Percentiles rank a stretch among this genome's conserved stretches.
Conservation (phyloP, 441 rosid species). For the Eutrema salsugineum region DNA sequence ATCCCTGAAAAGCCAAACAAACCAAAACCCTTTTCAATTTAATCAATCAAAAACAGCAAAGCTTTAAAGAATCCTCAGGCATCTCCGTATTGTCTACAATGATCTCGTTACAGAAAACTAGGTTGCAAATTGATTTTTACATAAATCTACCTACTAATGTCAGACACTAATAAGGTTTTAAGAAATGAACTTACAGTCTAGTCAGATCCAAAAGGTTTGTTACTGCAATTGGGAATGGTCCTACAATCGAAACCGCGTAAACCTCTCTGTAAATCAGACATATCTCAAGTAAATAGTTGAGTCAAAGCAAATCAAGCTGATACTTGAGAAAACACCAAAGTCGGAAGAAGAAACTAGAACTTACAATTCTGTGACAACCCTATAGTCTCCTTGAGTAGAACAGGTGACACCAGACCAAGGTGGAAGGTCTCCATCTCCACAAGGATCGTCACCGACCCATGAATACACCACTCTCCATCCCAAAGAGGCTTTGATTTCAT, state of each 20-base stretch:
- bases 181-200: constrained; percentile 50
- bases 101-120: not conserved
- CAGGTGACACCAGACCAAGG: constrained; percentile 88
- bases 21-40: not conserved
- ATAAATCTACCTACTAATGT: not conserved
- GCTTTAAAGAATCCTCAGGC: not conserved
- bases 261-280: constrained; percentile 56
- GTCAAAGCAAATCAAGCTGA: not conserved
- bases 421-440: constrained; percentile 70
- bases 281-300: not conserved
- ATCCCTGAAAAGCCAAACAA: constrained; percentile 48
- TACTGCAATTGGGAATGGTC: constrained; percentile 78
- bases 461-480: constrained; percentile 87
- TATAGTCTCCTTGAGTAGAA: constrained; percentile 68
- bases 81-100: not conserved
- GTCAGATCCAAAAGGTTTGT: constrained; percentile 73
- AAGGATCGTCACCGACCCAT: constrained; percentile 86
- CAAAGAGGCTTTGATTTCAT: constrained; percentile 76
- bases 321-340: not conserved
- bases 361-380: constrained; percentile 70
- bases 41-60: not conserved
- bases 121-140: not conserved
- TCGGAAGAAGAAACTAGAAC: not conserved
- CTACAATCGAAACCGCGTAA: constrained; percentile 76
- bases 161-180: not conserved